Conservation (phyloP, 23 red algal species). For the Gracilaria domingensis region DNA sequence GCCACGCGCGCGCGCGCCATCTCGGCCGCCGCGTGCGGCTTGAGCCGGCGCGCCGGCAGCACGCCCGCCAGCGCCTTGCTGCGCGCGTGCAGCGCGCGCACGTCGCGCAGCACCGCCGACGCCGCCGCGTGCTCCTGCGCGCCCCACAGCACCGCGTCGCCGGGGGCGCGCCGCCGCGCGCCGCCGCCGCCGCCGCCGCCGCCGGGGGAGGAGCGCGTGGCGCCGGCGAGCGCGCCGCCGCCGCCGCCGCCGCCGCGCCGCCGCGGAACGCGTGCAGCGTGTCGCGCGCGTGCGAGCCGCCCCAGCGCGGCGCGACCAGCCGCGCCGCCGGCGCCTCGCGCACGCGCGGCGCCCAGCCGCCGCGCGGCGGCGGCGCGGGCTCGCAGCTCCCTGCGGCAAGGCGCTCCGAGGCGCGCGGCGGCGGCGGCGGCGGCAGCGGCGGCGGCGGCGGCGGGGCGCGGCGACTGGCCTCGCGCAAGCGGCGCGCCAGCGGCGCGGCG, state of each 20-base stretch:
- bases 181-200: not conserved
- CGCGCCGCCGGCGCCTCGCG: not conserved
- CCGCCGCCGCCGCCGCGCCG: not conserved
- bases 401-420: too few relatives aligned
- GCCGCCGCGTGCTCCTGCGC: constrained; percentile 58
- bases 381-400: too few relatives aligned
- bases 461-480: not conserved
- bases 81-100: constrained; percentile 31
- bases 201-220: not conserved
- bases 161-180: not conserved
- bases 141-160: constrained; percentile 41
- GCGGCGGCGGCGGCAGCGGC: constrained; percentile 3
- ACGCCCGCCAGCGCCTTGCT: not conserved
- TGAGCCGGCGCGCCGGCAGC: constrained; percentile 13
- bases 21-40: constrained; percentile 63
- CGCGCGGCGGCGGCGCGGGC: not conserved
- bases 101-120: constrained; percentile 34
- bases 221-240: not conserved
- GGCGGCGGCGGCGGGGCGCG: not conserved
- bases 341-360: not conserved
- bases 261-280: constrained; percentile 11
- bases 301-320: not conserved
- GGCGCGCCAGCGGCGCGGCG: not conserved
- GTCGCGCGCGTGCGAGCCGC: too few relatives aligned
- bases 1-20: constrained; percentile 71